These are phyloP conservation scores for Xanthoceras sorbifolium DNA, from an alignment of 345 rosid species.

Conservation along the genomic window DNA sequence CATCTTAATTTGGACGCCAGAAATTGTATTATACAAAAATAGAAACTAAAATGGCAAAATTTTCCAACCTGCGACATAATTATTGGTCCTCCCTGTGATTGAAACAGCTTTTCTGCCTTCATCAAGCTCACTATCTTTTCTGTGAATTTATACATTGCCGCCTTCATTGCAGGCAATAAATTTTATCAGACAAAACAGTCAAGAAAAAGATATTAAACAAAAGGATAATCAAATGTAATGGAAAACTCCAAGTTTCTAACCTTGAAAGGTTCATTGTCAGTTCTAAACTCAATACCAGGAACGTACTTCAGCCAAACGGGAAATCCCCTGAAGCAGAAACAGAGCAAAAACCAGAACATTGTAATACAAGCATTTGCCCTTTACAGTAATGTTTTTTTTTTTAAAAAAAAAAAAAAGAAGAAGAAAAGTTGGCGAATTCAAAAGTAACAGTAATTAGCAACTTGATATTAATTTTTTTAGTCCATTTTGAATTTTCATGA, in stretches of 20 bases:
- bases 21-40: no score
- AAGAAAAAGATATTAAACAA: background rate
- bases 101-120: conserved; percentile 86
- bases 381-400: no score
- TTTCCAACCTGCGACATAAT: conserved; percentile 88
- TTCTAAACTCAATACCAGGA: conserved; percentile 76
- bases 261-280: conserved; percentile 87
- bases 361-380: no score
- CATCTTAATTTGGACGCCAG: no score
- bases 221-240: background rate
- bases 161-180: conserved; percentile 41
- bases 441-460: no score
- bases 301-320: conserved; percentile 93
- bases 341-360: conserved; percentile 10
- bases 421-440: no score
- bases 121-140: conserved; percentile 92
- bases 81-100: conserved; percentile 96
- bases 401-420: no score
- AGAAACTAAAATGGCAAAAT: no score
- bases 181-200: no score
- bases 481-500: no score
- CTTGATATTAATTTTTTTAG: no score
- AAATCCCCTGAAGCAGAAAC: conserved; percentile 63
- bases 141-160: conserved; percentile 85
- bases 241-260: conserved; percentile 28